Percentiles rank a stretch among this genome's conserved stretches.
These are phyloP conservation scores for Tricholoma sp. DNA, from an alignment of 768 basidiomycete genomes.

Conservation along the genomic window DNA sequence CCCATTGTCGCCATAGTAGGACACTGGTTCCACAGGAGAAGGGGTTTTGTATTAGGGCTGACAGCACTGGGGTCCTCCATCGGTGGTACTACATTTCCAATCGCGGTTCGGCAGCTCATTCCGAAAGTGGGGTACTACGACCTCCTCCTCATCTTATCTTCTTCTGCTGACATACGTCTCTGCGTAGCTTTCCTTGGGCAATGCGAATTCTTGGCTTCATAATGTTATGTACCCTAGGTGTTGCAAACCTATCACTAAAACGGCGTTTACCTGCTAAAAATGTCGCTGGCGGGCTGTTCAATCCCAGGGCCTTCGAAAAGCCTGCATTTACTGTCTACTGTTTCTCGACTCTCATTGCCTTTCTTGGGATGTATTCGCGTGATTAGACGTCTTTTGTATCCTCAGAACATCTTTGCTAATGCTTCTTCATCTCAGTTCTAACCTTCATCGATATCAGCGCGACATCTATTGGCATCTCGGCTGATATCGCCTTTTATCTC, in stretches of 20 bases:
- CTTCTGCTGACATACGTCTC: neutral
- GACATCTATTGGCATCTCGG: constrained; percentile 36
- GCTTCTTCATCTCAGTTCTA: constrained; percentile 30
- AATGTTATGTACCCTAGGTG: constrained; percentile 39
- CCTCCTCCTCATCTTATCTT: neutral
- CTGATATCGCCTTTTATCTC: constrained; percentile 50
- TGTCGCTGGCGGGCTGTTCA: constrained; percentile 49
- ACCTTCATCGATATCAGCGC: constrained; percentile 58
- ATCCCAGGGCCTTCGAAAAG: constrained; percentile 38
- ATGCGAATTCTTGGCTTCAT: constrained; percentile 63
- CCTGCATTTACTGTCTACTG: constrained; percentile 49
- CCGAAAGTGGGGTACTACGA: constrained; percentile 48
- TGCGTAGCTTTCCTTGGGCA: constrained; percentile 59
- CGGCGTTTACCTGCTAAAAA: constrained; percentile 51
- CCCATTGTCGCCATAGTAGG: constrained; percentile 45
- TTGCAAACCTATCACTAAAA: constrained; percentile 40
- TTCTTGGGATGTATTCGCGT: constrained; percentile 63
- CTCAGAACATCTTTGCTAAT: neutral
- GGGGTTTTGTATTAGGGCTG: constrained; percentile 50
- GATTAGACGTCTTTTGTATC: constrained; percentile 9
- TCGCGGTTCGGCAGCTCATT: constrained; percentile 49
- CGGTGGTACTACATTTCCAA: constrained; percentile 61
- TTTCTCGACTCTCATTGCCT: constrained; percentile 37
- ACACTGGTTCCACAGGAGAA: constrained; percentile 60
- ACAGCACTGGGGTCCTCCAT: constrained; percentile 51